phyloP scores from a whole-genome alignment of 805 yeast genomes.

The Maudiozyma barnettii region DNA sequence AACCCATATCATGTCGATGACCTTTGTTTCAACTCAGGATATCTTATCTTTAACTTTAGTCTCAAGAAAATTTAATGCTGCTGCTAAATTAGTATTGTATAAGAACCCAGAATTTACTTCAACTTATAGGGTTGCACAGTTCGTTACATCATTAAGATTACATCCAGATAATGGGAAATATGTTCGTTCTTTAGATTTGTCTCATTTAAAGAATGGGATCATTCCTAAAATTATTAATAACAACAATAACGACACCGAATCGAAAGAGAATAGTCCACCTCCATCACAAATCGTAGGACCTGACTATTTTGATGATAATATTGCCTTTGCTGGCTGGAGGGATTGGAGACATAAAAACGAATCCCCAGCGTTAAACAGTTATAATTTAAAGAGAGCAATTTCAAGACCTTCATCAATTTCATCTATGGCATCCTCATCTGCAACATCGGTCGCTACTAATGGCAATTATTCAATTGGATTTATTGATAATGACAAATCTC shows the following conservation, averaged over 20 bases:
- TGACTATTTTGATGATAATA: constrained; percentile 9
- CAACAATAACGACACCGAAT: neutral
- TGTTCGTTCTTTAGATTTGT: constrained; percentile 52
- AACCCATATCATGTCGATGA: constrained; percentile 11
- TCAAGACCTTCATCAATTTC: constrained; percentile 19
- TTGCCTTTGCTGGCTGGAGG: constrained; percentile 74
- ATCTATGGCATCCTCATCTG: constrained; percentile 8
- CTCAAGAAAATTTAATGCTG: constrained; percentile 39
- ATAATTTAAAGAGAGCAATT: constrained; percentile 13
- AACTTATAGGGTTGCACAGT: constrained; percentile 73
- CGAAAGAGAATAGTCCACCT: neutral
- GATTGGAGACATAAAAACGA: constrained; percentile 79
- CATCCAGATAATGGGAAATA: constrained; percentile 45
- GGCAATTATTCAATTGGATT: neutral
- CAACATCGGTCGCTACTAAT: neutral
- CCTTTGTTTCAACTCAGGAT: neutral
- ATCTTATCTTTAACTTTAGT: constrained; percentile 36
- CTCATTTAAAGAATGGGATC: constrained; percentile 36
- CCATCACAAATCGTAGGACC: neutral
- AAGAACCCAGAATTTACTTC: constrained; percentile 47
- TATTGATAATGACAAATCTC: neutral
- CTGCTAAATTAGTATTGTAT: constrained; percentile 50
- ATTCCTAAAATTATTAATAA: constrained; percentile 5
- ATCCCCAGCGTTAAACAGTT: constrained; percentile 31
- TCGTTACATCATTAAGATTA: constrained; percentile 56